Evolutionary conservation across 345 rosid genomes (phyloP).

Genomic region (Physaria fendleri): DNA sequence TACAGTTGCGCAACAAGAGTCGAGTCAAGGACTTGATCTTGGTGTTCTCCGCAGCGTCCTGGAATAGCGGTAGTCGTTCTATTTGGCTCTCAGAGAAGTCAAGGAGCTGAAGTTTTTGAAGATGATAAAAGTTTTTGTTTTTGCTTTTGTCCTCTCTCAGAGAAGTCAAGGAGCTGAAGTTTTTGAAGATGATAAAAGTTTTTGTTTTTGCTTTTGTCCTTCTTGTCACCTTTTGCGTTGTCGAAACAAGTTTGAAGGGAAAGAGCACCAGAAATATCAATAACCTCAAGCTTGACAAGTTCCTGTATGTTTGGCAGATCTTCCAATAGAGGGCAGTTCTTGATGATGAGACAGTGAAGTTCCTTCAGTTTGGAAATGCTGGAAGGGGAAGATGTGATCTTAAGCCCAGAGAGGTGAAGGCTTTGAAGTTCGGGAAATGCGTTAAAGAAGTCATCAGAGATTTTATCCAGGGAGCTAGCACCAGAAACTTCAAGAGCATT

Average conservation of each 20-base stretch:
- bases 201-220: conserved; percentile 26
- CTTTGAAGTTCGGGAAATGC: conserved; percentile 29
- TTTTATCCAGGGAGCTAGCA: conserved; percentile 30
- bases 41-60: neutral
- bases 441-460: conserved; percentile 28
- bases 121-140: too few species aligned
- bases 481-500: conserved; percentile 54
- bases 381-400: conserved; percentile 33
- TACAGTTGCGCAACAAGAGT: conserved; percentile 26
- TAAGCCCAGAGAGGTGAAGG: conserved; percentile 44
- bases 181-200: conserved; percentile 25
- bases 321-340: conserved; percentile 30
- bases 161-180: conserved; percentile 47
- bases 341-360: conserved; percentile 45
- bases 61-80: conserved; percentile 37
- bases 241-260: conserved; percentile 29
- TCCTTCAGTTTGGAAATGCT: conserved; percentile 14
- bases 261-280: conserved; percentile 44
- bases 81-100: too few species aligned
- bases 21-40: conserved; percentile 17
- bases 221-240: conserved; percentile 6
- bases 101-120: too few species aligned
- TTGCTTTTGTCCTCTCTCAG: too few species aligned
- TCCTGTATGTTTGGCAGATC: conserved; percentile 32
- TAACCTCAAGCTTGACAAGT: conserved; percentile 36